phyloP scores from a whole-genome alignment of 1,139 yeast genomes.

The Pichia sp. region DNA sequence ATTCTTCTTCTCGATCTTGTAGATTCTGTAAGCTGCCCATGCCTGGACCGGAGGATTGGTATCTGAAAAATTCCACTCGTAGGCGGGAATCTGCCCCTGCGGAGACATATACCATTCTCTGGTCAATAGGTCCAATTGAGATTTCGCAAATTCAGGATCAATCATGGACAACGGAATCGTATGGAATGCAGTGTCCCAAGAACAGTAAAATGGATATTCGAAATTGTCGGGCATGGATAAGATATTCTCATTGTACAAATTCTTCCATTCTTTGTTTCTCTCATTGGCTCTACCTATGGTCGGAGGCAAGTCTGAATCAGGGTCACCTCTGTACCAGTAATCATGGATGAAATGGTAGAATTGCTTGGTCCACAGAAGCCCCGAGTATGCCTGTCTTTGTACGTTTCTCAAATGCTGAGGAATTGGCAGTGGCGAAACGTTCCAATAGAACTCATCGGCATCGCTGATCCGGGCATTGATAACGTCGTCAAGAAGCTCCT shows the following conservation, averaged over 20 bases:
- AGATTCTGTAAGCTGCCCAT: constrained; percentile 91
- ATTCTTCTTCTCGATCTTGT: constrained; percentile 84
- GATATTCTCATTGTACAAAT: constrained; percentile 83
- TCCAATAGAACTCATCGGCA: constrained; percentile 93
- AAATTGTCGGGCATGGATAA: constrained; percentile 92
- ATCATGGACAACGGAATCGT: constrained; percentile 92
- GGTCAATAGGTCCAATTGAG: constrained; percentile 79
- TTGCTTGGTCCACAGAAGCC: constrained; percentile 92
- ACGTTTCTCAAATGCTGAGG: constrained; percentile 78
- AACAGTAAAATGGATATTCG: constrained; percentile 96
- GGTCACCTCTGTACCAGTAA: constrained; percentile 89
- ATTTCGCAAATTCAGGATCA: constrained; percentile 91
- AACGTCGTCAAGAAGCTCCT: constrained; percentile 69
- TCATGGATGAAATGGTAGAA: constrained; percentile 84
- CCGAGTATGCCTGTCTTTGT: constrained; percentile 94
- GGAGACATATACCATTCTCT: constrained; percentile 99
- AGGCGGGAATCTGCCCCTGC: constrained; percentile 97
- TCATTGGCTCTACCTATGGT: constrained; percentile 78
- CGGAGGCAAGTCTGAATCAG: constrained; percentile 66
- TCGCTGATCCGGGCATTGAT: constrained; percentile 77
- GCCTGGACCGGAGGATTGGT: constrained; percentile 98
- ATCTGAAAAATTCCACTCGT: constrained; percentile 95
- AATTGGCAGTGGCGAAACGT: constrained; percentile 80
- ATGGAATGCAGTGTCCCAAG: constrained; percentile 98
- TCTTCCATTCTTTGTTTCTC: constrained; percentile 86